A percentile compares a stretch with the other conserved stretches of the same genome.
Conservation (phyloP, 768 basidiomycete species). For the Strobilomyces dryophilus region DNA sequence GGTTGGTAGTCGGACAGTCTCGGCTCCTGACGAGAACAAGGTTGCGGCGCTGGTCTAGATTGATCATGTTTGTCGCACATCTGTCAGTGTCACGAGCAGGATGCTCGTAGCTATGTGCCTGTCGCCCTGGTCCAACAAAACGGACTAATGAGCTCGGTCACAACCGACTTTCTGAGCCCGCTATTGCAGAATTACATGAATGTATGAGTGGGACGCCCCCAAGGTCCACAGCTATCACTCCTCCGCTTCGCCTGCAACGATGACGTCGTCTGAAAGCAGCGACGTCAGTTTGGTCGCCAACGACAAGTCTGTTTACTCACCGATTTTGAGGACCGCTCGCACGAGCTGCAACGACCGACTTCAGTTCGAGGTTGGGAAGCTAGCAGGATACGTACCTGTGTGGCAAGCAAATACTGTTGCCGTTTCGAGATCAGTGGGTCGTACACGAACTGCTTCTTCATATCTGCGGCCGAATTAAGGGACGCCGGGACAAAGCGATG, state of each 20-base stretch:
- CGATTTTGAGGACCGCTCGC: slow-evolving; percentile 84
- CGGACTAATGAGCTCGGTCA: neutral
- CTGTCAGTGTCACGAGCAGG: no score
- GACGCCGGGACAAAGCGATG: neutral
- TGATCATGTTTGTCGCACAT: no score
- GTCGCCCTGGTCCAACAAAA: no score
- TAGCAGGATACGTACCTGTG: slow-evolving; percentile 56
- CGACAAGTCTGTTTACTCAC: slow-evolving; percentile 36
- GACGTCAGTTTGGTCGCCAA: neutral
- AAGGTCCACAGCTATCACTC: slow-evolving; percentile 39
- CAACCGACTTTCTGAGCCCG: neutral
- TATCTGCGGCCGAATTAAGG: slow-evolving; percentile 52
- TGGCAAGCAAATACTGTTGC: slow-evolving; percentile 96
- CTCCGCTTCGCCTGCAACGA: slow-evolving; percentile 65
- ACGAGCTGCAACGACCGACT: slow-evolving; percentile 53
- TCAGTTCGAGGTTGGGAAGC: slow-evolving; percentile 2
- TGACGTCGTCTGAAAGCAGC: slow-evolving; percentile 63
- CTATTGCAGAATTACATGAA: slow-evolving; percentile 23
- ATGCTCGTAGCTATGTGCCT: no score
- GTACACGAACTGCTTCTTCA: slow-evolving; percentile 96
- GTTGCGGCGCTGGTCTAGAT: no score
- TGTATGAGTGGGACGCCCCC: slow-evolving; percentile 5
- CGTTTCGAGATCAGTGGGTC: slow-evolving; percentile 97
- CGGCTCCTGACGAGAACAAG: no score
- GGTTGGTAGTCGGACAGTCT: no score